These are phyloP conservation scores for Trichosporon faecale DNA, from an alignment of 1,284 basidiomycete genomes.

Conservation along the genomic window DNA sequence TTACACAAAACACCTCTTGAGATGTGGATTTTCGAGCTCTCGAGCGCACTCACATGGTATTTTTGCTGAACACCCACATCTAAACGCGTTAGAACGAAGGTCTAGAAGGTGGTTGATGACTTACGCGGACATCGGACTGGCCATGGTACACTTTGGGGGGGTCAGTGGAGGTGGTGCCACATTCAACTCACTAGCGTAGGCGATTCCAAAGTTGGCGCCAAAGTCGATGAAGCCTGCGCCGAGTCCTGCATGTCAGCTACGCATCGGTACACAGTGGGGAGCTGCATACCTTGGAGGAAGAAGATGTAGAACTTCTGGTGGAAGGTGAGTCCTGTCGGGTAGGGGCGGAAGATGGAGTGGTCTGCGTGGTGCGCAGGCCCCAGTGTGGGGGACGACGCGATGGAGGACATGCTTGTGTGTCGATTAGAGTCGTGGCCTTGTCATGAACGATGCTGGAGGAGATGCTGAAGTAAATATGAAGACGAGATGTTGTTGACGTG, in stretches of 20 bases:
- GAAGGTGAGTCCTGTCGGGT: conserved; percentile 44
- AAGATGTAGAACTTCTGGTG: conserved; percentile 48
- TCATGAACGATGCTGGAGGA: neutral
- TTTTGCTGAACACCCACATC: conserved; percentile 51
- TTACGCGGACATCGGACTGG: conserved; percentile 27
- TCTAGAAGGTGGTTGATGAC: neutral
- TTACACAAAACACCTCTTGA: neutral
- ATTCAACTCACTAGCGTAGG: conserved; percentile 43
- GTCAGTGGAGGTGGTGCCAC: conserved; percentile 8
- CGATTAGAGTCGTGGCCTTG: neutral
- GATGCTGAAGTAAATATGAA: neutral
- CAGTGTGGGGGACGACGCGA: conserved; percentile 17
- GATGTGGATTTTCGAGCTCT: no score
- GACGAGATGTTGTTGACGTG: neutral
- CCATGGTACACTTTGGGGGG: conserved; percentile 42
- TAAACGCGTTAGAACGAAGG: conserved; percentile 17
- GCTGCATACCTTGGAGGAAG: conserved; percentile 45
- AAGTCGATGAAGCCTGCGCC: conserved; percentile 40
- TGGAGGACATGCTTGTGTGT: conserved; percentile 10
- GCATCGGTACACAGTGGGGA: neutral
- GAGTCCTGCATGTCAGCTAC: conserved; percentile 1
- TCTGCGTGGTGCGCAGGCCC: neutral
- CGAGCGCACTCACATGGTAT: conserved; percentile 32
- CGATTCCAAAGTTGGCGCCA: conserved; percentile 51
- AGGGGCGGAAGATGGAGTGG: conserved; percentile 43